Evolutionary conservation across 352 stramenopile genomes (phyloP).

Genomic region (Pythium rishiriense): DNA sequence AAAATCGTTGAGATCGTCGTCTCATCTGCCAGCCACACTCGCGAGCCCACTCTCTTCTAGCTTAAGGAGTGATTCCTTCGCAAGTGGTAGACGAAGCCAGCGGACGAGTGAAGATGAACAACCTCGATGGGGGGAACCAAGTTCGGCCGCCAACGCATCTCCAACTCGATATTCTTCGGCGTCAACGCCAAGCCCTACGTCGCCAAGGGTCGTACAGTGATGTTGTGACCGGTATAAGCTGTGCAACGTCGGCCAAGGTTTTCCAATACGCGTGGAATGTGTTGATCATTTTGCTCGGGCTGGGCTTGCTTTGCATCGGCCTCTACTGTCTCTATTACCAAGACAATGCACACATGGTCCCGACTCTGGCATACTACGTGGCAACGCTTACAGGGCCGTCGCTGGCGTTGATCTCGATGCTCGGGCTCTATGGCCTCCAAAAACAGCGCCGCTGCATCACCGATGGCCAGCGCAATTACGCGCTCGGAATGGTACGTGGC

Average conservation of each 20-base stretch:
- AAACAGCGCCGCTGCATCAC: slow-evolving; percentile 55
- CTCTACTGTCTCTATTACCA: slow-evolving; percentile 67
- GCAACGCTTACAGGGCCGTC: slow-evolving; percentile 48
- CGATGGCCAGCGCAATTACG: slow-evolving; percentile 53
- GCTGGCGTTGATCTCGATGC: slow-evolving; percentile 40
- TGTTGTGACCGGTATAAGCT: slow-evolving; percentile 35
- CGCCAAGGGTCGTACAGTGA: slow-evolving; percentile 40
- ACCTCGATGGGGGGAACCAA: neutral
- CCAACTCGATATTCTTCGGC: slow-evolving; percentile 31
- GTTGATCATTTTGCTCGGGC: slow-evolving; percentile 47
- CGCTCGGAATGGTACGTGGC: slow-evolving; percentile 46
- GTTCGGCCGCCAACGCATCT: slow-evolving; percentile 16
- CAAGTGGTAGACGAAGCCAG: neutral
- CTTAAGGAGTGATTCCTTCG: neutral
- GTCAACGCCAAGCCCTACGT: slow-evolving; percentile 34
- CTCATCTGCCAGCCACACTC: neutral
- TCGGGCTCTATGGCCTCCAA: slow-evolving; percentile 54
- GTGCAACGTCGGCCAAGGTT: slow-evolving; percentile 33
- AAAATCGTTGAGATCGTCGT: neutral
- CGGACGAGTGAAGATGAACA: slow-evolving; percentile 13
- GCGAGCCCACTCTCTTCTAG: neutral
- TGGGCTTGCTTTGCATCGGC: slow-evolving; percentile 50
- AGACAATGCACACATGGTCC: slow-evolving; percentile 51
- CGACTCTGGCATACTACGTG: slow-evolving; percentile 49
- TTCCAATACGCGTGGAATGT: slow-evolving; percentile 62